Percentiles rank a stretch among this genome's conserved stretches.
phyloP scores from a whole-genome alignment of 2,329 filamentous ascomycete species.

The Microcyclospora pomicola region DNA sequence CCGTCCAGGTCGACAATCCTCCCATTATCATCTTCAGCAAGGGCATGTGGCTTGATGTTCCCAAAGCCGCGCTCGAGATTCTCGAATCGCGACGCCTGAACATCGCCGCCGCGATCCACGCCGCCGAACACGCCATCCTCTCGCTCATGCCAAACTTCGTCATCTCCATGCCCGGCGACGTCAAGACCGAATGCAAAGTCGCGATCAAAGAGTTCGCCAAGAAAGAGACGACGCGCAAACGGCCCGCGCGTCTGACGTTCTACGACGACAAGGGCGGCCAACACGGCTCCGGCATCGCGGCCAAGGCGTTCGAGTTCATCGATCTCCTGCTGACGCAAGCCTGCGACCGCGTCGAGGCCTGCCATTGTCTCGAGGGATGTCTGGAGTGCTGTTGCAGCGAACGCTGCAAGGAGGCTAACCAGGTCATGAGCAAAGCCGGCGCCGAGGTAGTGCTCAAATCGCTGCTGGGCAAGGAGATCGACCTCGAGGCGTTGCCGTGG shows the following conservation, averaged over 20 bases:
- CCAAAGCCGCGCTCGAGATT: slow-evolving; percentile 63
- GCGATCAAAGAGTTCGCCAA: slow-evolving; percentile 75
- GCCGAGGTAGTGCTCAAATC: slow-evolving; percentile 67
- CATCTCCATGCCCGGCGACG: slow-evolving; percentile 76
- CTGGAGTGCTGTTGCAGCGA: slow-evolving; percentile 82
- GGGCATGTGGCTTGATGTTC: slow-evolving; percentile 93
- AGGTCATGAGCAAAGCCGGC: slow-evolving; percentile 88
- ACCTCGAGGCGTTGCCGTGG: slow-evolving; percentile 74
- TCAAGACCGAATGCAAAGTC: slow-evolving; percentile 87
- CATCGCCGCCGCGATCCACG: slow-evolving; percentile 80
- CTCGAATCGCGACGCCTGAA: slow-evolving; percentile 60
- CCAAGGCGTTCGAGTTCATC: slow-evolving; percentile 87
- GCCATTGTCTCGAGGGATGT: slow-evolving; percentile 67
- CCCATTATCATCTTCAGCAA: slow-evolving; percentile 74
- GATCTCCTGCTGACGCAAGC: slow-evolving; percentile 66
- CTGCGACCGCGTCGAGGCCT: slow-evolving; percentile 59
- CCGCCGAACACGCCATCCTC: slow-evolving; percentile 82
- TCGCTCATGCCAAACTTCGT: slow-evolving; percentile 83
- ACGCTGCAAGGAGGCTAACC: slow-evolving; percentile 70
- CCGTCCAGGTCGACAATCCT: slow-evolving; percentile 83
- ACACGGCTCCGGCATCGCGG: slow-evolving; percentile 70
- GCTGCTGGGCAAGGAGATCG: slow-evolving; percentile 61
- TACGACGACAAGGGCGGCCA: slow-evolving; percentile 89
- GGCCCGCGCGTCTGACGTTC: slow-evolving; percentile 79
- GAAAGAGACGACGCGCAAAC: slow-evolving; percentile 55